A percentile compares a stretch with the other conserved stretches of the same genome.
Conservation (phyloP, 2,329 filamentous ascomycete genomes). For the Phoma sp. region DNA sequence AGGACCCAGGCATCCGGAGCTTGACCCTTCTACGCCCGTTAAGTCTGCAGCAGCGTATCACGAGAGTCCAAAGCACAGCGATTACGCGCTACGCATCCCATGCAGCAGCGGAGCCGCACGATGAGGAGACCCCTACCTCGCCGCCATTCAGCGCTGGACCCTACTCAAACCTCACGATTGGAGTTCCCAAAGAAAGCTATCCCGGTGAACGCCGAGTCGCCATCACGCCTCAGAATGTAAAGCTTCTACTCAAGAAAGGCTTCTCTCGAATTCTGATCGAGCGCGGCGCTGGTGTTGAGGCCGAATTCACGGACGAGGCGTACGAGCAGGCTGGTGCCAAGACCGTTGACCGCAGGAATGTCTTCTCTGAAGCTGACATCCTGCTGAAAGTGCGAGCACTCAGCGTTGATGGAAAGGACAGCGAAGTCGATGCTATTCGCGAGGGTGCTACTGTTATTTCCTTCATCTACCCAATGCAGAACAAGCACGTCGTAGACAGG, state of each 20-base stretch:
- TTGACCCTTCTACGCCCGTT: conserved; percentile 36
- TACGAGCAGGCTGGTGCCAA: conserved; percentile 81
- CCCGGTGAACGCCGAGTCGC: conserved; percentile 82
- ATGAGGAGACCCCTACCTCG: conserved; percentile 44
- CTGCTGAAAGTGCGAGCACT: conserved; percentile 84
- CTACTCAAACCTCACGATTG: conserved; percentile 76
- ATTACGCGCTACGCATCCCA: conserved; percentile 42
- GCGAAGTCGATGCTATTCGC: conserved; percentile 72
- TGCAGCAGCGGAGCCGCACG: conserved; percentile 41
- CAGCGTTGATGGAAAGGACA: conserved; percentile 61
- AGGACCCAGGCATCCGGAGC: conserved; percentile 29
- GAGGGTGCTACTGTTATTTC: conserved; percentile 78
- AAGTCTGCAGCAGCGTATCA: conserved; percentile 40
- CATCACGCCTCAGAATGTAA: conserved; percentile 82
- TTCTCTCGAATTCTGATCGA: conserved; percentile 80
- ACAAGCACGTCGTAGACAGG: conserved; percentile 74
- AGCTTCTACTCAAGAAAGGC: conserved; percentile 83
- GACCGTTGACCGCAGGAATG: conserved; percentile 69
- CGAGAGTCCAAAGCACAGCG: conserved; percentile 27
- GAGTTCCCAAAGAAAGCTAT: conserved; percentile 80
- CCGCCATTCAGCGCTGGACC: conserved; percentile 56
- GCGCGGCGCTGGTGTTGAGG: conserved; percentile 76
- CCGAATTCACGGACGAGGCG: conserved; percentile 77
- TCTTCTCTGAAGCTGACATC: conserved; percentile 79
- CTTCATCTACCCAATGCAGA: conserved; percentile 83